A percentile compares a stretch with the other conserved stretches of the same genome.
Evolutionary conservation across 257 asterid species (phyloP).

Genomic region (Handroanthus guayacan): DNA sequence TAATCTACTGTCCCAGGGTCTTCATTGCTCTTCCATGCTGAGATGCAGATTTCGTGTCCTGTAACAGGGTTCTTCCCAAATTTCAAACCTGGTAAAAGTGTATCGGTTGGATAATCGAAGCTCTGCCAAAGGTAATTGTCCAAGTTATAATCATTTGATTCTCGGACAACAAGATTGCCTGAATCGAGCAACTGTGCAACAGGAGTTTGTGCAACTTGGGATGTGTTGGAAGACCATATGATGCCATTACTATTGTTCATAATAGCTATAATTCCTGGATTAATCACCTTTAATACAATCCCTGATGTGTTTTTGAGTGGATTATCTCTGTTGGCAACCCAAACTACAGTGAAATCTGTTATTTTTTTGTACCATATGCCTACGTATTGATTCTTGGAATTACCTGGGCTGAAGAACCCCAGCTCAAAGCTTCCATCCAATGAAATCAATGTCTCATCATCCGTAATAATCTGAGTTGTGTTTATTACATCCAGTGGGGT

Average conservation of each 20-base stretch:
- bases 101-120: constrained; percentile 52
- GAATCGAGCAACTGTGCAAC: constrained; percentile 45
- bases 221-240: constrained; percentile 49
- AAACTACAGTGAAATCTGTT: constrained; percentile 35
- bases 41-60: constrained; percentile 36
- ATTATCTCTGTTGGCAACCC: constrained; percentile 53
- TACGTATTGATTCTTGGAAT: constrained; percentile 41
- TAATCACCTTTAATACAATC: constrained; percentile 32
- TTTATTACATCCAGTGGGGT: constrained; percentile 10
- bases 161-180: constrained; percentile 56
- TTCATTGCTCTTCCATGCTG: constrained; percentile 48
- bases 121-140: constrained; percentile 60
- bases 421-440: too few relatives aligned
- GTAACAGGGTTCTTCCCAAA: constrained; percentile 46
- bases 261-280: constrained; percentile 43
- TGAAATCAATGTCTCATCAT: constrained; percentile 40
- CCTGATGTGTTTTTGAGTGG: constrained; percentile 41
- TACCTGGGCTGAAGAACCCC: background rate
- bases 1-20: constrained; percentile 49
- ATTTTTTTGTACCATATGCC: constrained; percentile 58
- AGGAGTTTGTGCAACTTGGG: constrained; percentile 35
- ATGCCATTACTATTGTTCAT: constrained; percentile 21
- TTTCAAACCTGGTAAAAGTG: constrained; percentile 50
- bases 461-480: constrained; percentile 23
- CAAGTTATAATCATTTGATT: constrained; percentile 32